phyloP scores from a whole-genome alignment of 768 basidiomycete species.

The Naganishia friedmannii region DNA sequence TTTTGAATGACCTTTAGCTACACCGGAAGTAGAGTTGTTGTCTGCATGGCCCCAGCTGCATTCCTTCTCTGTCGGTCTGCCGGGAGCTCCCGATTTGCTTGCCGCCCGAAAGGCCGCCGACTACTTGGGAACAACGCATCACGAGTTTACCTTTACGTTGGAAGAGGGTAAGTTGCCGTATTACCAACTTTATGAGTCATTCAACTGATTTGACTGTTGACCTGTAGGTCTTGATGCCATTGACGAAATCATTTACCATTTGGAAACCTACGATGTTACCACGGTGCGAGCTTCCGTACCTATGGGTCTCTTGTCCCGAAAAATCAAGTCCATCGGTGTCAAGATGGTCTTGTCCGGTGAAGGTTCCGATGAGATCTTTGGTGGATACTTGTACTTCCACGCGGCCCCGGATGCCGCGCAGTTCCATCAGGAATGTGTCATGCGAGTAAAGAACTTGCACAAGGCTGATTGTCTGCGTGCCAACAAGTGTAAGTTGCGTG shows the following conservation, averaged over 20 bases:
- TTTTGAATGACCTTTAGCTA: constrained; percentile 20
- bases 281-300: constrained; percentile 96
- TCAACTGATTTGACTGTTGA: too few species aligned
- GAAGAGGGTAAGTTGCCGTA: constrained; percentile 63
- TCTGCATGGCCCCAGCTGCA: constrained; percentile 92
- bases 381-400: constrained; percentile 97
- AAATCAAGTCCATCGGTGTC: constrained; percentile 99
- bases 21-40: constrained; percentile 57
- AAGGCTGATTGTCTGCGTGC: constrained; percentile 95
- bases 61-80: constrained; percentile 94
- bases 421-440: constrained; percentile 92
- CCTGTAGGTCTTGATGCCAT: constrained; percentile 76
- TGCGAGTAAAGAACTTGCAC: constrained; percentile 94
- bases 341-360: constrained; percentile 99
- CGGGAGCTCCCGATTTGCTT: constrained; percentile 88
- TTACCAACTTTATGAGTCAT: too few species aligned
- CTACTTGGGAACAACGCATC: constrained; percentile 89
- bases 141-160: constrained; percentile 96
- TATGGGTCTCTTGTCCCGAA: constrained; percentile 96
- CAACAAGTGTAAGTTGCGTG: constrained; percentile 80
- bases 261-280: constrained; percentile 98
- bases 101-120: constrained; percentile 91
- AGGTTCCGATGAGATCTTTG: constrained; percentile 91
- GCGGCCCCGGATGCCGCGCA: constrained; percentile 82
- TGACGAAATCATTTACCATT: constrained; percentile 94